Base-by-base conservation (phyloP, 768 basidiomycete genomes). In the Boletellus emodensis region DNA sequence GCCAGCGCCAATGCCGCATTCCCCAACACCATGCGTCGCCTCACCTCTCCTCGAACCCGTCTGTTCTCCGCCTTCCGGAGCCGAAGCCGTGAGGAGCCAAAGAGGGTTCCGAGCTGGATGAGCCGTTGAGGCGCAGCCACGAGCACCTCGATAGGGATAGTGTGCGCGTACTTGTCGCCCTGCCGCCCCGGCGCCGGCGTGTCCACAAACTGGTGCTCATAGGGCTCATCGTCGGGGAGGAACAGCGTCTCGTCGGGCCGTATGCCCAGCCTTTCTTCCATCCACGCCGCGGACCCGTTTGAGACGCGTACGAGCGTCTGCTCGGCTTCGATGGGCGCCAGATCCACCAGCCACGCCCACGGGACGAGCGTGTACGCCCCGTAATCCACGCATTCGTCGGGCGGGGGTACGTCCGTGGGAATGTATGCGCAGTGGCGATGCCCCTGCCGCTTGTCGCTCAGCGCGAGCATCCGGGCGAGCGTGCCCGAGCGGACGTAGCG, bases 21-120 rank as follows among this genome's bases (percentile, higher is more conserved):
- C 17, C 66, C 58, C 60, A 84, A 78, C 8, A 72, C 67, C 85
- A 91, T 89, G 37, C 61, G 63, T 49, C 69, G 66, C 14, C 87
- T 78, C 44, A 85, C 71, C 15, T 66, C 57, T 6, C 69, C 62
- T 2, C 82, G 80, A 24, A 81, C 58, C 13, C 60, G 63, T 43
- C 71, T 60, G 55, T 81, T 76, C 13, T 59, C 58, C 9, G 60
- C 56, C 26, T 71, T 58, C 18, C 68, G 72, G 0, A 89, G 72
- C 20, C 77, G 74, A 2, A 91, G 69, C 9, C 90, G 78, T 2
- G 82, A 82, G 1, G 87, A 84, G 5, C 87, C 88, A 67, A 91
- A 91, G 2, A 91, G 75, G 0, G 84, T 83, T 9, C 90, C 90
- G 13, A 92, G 60, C 49, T 85, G 81, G 14, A 93, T 60, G 24